These are phyloP conservation scores for Holtermannia corniformis DNA, from an alignment of 768 basidiomycete species.

Conservation along the genomic window DNA sequence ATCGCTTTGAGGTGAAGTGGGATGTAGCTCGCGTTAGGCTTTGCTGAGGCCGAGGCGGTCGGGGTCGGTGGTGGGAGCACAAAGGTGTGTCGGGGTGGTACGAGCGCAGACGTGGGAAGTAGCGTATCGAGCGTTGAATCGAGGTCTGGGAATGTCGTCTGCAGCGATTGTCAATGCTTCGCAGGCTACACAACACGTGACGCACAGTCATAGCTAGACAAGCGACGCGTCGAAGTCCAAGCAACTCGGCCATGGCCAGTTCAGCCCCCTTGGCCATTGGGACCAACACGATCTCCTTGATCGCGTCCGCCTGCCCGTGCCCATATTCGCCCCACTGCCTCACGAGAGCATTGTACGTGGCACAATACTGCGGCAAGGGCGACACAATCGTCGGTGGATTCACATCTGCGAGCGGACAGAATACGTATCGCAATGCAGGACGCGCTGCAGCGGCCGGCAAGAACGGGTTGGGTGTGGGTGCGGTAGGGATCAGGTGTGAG, in stretches of 20 bases:
- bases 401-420: slow-evolving; percentile 32
- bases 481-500: slow-evolving; percentile 8
- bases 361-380: slow-evolving; percentile 34
- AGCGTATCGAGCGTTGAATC: slow-evolving; percentile 7
- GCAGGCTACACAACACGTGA: not conserved
- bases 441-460: slow-evolving; percentile 4
- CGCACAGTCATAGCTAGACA: slow-evolving; percentile 34
- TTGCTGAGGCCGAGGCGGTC: slow-evolving; percentile 11
- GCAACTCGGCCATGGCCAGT: slow-evolving; percentile 27
- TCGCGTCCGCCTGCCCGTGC: slow-evolving; percentile 4
- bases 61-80: slow-evolving; percentile 21
- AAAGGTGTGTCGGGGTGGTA: slow-evolving; percentile 27
- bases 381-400: slow-evolving; percentile 29
- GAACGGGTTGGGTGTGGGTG: not conserved
- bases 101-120: slow-evolving; percentile 27
- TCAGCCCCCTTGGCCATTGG: slow-evolving; percentile 29
- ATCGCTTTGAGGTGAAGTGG: slow-evolving; percentile 33
- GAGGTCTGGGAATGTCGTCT: slow-evolving; percentile 24
- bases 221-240: slow-evolving; percentile 33
- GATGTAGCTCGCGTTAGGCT: slow-evolving; percentile 24
- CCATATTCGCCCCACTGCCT: slow-evolving; percentile 23
- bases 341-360: slow-evolving; percentile 35
- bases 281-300: slow-evolving; percentile 18
- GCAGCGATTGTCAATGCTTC: not conserved
- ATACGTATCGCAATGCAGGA: slow-evolving; percentile 21